These are phyloP conservation scores for Linderniella brevidens DNA, from an alignment of 257 asterid genomes.

Conservation along the genomic window DNA sequence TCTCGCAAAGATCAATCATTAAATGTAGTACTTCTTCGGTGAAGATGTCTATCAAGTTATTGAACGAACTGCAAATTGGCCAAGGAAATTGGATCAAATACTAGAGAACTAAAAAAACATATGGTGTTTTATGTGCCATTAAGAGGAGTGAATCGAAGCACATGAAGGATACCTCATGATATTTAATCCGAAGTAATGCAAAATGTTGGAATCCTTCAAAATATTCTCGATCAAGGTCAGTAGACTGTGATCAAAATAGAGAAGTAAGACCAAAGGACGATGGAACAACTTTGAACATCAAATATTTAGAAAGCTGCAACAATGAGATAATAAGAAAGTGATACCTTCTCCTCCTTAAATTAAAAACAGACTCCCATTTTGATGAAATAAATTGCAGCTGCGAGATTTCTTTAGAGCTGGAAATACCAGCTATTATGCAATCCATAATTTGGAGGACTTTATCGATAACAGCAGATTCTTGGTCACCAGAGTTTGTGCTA, in stretches of 20 bases:
- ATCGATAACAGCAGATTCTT: conserved; percentile 26
- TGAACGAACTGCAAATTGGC: conserved; percentile 53
- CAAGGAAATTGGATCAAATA: neutral
- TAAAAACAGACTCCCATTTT: conserved; percentile 52
- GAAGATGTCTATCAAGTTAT: conserved; percentile 35
- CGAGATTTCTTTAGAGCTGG: conserved; percentile 22
- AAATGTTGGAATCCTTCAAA: conserved; percentile 34
- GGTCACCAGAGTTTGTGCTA: conserved; percentile 19
- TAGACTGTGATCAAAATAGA: conserved; percentile 32
- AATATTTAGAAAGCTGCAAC: neutral
- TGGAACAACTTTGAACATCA: conserved; percentile 3
- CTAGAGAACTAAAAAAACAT: neutral
- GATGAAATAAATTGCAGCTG: conserved; percentile 23
- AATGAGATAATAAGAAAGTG: too few relatives aligned
- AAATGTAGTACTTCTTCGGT: conserved; percentile 46
- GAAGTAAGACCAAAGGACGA: conserved; percentile 9
- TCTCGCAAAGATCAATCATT: conserved; percentile 49
- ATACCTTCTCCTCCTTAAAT: conserved; percentile 50
- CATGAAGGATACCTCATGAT: conserved; percentile 31
- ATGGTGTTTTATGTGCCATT: neutral
- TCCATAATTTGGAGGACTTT: conserved; percentile 42
- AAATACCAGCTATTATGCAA: conserved; percentile 51
- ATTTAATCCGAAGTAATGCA: conserved; percentile 30
- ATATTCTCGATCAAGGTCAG: conserved; percentile 45
- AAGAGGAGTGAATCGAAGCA: neutral